A percentile compares a stretch with the other conserved stretches of the same genome.
phyloP scores from a whole-genome alignment of 202 grass and related monocot genomes.

The Sporobolus alterniflorus region DNA sequence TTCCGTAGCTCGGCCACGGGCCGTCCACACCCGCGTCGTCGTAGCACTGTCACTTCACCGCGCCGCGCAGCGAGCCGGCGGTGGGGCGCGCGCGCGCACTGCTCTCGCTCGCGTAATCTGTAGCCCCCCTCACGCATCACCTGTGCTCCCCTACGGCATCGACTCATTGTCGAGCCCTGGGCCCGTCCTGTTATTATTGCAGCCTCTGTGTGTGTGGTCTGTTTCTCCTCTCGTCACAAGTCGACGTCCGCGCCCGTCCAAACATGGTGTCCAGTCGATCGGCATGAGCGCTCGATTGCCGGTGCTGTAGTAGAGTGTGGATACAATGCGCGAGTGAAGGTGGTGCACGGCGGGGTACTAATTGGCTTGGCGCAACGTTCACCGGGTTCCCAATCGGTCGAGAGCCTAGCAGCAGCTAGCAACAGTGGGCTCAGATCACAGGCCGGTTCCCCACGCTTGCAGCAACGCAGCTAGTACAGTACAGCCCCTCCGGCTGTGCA shows the following conservation, averaged over 20 bases:
- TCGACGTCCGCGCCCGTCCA: slow-evolving; percentile 10
- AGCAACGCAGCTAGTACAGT: neutral
- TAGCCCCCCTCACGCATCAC: slow-evolving; percentile 14
- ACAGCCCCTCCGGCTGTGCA: neutral
- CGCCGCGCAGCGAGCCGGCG: neutral
- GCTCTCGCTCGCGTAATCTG: neutral
- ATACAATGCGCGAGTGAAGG: no score
- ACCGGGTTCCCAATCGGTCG: no score
- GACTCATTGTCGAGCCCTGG: neutral
- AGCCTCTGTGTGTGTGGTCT: neutral
- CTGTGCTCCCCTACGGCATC: neutral
- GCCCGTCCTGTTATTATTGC: neutral
- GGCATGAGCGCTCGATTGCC: slow-evolving; percentile 14
- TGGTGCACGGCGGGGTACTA: no score
- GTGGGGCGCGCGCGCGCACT: neutral
- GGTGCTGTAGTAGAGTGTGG: no score
- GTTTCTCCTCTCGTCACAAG: no score
- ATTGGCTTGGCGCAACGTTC: no score
- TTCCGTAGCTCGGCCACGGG: neutral
- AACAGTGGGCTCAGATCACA: neutral
- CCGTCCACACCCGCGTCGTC: neutral
- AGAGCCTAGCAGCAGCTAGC: neutral
- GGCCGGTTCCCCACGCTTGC: neutral
- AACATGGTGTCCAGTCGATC: slow-evolving; percentile 4
- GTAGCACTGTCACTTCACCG: neutral